A percentile compares a stretch with the other conserved stretches of the same genome.
These are phyloP conservation scores for Grammothele lineata DNA, from an alignment of 768 basidiomycete genomes.

Conservation along the genomic window DNA sequence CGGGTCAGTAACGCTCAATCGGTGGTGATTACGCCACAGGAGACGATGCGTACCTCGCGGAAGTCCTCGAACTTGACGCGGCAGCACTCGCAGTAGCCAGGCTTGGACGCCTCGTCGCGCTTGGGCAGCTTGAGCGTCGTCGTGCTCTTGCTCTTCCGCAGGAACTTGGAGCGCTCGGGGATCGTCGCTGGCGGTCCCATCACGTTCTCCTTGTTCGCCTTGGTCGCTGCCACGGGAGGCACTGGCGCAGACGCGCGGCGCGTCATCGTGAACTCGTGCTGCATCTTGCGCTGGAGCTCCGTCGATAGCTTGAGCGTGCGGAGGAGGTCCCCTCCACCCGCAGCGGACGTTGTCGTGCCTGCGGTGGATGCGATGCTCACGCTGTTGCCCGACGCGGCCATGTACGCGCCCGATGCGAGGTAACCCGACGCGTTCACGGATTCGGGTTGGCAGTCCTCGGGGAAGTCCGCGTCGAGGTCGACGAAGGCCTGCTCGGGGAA, in stretches of 20 bases:
- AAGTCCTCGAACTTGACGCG: slow-evolving; percentile 88
- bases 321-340: slow-evolving; percentile 40
- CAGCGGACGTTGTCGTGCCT: slow-evolving; percentile 78
- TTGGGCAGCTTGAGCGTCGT: slow-evolving; percentile 71
- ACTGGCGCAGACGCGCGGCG: slow-evolving; percentile 40
- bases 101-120: slow-evolving; percentile 83
- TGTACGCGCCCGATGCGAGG: slow-evolving; percentile 60
- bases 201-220: slow-evolving; percentile 30
- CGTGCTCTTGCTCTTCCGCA: slow-evolving; percentile 79
- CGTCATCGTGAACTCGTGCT: slow-evolving; percentile 65
- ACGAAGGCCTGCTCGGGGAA: slow-evolving; percentile 40
- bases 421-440: slow-evolving; percentile 71
- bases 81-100: slow-evolving; percentile 98
- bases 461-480: slow-evolving; percentile 37
- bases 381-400: slow-evolving; percentile 94
- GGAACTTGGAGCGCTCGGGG: slow-evolving; percentile 44
- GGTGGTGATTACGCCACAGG: neutral
- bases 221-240: slow-evolving; percentile 20
- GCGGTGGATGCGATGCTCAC: slow-evolving; percentile 89
- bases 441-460: slow-evolving; percentile 35
- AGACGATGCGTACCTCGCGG: slow-evolving; percentile 50
- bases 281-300: slow-evolving; percentile 49
- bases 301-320: slow-evolving; percentile 49
- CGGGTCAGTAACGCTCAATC: neutral
- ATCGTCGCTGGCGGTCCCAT: slow-evolving; percentile 72